Evolutionary conservation across 1,284 basidiomycete species (phyloP).

Genomic region (Rhodofomes roseus): DNA sequence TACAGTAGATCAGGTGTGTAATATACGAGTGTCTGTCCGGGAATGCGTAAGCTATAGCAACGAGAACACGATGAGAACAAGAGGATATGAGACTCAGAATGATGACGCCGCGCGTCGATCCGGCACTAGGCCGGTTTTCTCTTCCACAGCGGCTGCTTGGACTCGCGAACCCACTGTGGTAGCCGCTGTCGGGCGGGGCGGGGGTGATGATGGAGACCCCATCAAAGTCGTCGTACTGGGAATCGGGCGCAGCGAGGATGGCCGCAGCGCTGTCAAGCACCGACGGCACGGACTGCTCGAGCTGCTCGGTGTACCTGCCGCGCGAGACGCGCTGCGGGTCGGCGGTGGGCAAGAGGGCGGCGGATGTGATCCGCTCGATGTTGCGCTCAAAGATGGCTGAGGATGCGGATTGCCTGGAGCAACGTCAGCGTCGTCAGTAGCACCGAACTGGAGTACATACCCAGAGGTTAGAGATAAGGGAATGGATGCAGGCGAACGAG

Average conservation of each 20-base stretch:
- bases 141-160: slow-evolving; percentile 67
- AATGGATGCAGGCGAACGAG: no score
- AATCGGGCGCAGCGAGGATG: slow-evolving; percentile 47
- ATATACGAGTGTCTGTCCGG: no score
- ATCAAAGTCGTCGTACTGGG: slow-evolving; percentile 41
- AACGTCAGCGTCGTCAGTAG: no score
- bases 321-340: slow-evolving; percentile 72
- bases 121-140: no score
- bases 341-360: slow-evolving; percentile 36
- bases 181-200: slow-evolving; percentile 30
- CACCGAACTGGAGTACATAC: no score
- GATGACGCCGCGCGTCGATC: no score
- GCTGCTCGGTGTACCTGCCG: slow-evolving; percentile 62
- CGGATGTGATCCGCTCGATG: slow-evolving; percentile 64
- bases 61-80: no score
- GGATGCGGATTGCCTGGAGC: slow-evolving; percentile 65
- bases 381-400: slow-evolving; percentile 82
- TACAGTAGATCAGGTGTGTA: no score
- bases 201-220: slow-evolving; percentile 58
- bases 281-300: slow-evolving; percentile 70
- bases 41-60: no score
- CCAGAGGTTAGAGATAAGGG: no score
- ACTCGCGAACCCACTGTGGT: slow-evolving; percentile 56
- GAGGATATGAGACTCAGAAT: no score
- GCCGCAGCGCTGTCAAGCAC: slow-evolving; percentile 73